phyloP scores from a whole-genome alignment of 345 rosid species.

The Boechera retrofracta region DNA sequence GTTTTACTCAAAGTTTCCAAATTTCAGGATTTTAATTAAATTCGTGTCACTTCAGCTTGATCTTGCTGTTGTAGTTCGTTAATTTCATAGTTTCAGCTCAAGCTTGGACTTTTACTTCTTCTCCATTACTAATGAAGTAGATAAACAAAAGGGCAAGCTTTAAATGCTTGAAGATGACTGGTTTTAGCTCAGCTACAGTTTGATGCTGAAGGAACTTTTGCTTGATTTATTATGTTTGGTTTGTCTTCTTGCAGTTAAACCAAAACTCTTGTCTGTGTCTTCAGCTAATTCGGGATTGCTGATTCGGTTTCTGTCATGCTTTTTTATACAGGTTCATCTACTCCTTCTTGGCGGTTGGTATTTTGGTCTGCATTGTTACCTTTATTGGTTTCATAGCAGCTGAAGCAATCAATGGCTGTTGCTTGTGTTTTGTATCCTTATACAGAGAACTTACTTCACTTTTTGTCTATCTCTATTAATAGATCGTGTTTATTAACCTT shows the following conservation, averaged over 20 bases:
- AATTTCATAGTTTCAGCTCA: slow-evolving; percentile 24
- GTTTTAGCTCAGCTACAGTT: slow-evolving; percentile 2
- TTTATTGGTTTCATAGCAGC: slow-evolving; percentile 93
- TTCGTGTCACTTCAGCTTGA: neutral
- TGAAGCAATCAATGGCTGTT: slow-evolving; percentile 80
- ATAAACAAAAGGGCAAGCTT: slow-evolving; percentile 3
- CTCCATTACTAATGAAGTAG: neutral
- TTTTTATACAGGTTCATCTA: slow-evolving; percentile 87
- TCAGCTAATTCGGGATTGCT: slow-evolving; percentile 20
- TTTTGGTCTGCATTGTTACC: slow-evolving; percentile 68
- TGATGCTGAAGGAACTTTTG: neutral
- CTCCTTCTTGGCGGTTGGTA: slow-evolving; percentile 87
- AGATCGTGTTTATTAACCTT: neutral
- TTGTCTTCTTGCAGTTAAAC: slow-evolving; percentile 1
- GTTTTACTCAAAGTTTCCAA: neutral
- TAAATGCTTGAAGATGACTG: slow-evolving; percentile 14
- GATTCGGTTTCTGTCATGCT: slow-evolving; percentile 26
- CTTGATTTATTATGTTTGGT: slow-evolving; percentile 9
- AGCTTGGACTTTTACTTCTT: neutral
- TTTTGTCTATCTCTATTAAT: slow-evolving; percentile 2
- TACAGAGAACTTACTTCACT: slow-evolving; percentile 2
- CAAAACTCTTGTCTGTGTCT: neutral
- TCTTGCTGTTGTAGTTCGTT: neutral
- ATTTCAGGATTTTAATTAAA: neutral
- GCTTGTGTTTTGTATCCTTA: slow-evolving; percentile 96